Percentiles rank a stretch among this genome's conserved stretches.
Evolutionary conservation across 495 filamentous ascomycete genomes (phyloP).

Genomic region (Penicillium psychrofluorescens): DNA sequence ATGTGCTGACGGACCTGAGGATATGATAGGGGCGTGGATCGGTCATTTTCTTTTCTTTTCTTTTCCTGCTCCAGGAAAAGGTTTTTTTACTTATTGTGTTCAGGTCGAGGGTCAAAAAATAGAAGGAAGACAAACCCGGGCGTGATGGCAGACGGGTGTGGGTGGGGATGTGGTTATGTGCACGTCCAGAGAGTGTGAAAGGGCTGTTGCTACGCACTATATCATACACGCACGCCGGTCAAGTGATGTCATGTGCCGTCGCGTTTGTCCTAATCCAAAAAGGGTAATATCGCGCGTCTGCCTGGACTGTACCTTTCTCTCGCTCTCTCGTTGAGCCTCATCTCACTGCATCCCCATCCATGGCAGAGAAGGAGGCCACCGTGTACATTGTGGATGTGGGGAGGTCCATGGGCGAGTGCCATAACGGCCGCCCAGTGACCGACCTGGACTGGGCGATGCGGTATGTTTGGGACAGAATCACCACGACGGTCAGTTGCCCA

Average conservation of each 20-base stretch:
- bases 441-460: conserved; percentile 86
- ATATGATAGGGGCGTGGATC: conserved; percentile 71
- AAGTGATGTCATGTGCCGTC: conserved; percentile 41
- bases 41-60: conserved; percentile 15
- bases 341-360: conserved; percentile 24
- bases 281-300: conserved; percentile 43
- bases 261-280: conserved; percentile 26
- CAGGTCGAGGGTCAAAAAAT: too few species aligned
- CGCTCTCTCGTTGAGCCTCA: background rate
- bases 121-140: too few species aligned
- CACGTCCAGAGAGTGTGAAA: background rate
- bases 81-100: too few species aligned
- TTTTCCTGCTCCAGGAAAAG: background rate
- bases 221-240: conserved; percentile 3
- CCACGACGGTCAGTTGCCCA: conserved; percentile 53
- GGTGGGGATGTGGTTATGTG: too few species aligned
- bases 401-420: conserved; percentile 68
- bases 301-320: conserved; percentile 18
- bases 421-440: conserved; percentile 65
- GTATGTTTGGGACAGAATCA: conserved; percentile 96
- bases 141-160: too few species aligned
- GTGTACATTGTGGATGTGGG: conserved; percentile 89
- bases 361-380: conserved; percentile 92
- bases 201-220: conserved; percentile 10
- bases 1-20: conserved; percentile 47